Percentiles rank a stretch among this genome's conserved stretches.
These are phyloP conservation scores for Colletotrichum brevisporum DNA, from an alignment of 2,329 filamentous ascomycete genomes.

Conservation along the genomic window DNA sequence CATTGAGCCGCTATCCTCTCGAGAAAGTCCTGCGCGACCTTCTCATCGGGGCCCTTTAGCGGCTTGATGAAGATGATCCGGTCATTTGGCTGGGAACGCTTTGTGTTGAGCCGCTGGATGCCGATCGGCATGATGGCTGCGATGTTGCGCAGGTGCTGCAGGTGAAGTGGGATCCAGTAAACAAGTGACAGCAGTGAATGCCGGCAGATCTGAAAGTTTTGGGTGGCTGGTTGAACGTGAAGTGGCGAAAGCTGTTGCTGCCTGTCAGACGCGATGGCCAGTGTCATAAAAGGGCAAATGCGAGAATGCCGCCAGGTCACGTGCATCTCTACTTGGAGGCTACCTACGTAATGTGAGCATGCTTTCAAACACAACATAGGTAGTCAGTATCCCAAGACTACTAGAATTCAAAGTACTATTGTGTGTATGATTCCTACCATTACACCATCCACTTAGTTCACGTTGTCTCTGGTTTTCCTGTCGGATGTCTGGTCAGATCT, in stretches of 20 bases:
- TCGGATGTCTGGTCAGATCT: too few relatives aligned
- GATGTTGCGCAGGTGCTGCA: neutral
- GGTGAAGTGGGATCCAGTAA: neutral
- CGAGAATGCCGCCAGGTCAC: constrained; percentile 30
- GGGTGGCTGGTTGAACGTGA: too few relatives aligned
- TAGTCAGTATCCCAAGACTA: too few relatives aligned
- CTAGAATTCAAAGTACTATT: too few relatives aligned
- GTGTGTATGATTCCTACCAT: too few relatives aligned
- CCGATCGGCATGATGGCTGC: constrained; percentile 78
- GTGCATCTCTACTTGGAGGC: constrained; percentile 5
- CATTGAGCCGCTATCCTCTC: constrained; percentile 87
- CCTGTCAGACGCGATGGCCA: constrained; percentile 3
- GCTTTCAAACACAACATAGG: too few relatives aligned
- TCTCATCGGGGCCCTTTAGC: constrained; percentile 74
- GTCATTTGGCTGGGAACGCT: constrained; percentile 79
- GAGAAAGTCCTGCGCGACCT: constrained; percentile 77
- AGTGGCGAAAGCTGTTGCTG: neutral
- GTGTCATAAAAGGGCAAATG: constrained; percentile 18
- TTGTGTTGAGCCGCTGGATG: constrained; percentile 84
- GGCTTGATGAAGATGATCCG: constrained; percentile 90
- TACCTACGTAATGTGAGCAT: too few relatives aligned
- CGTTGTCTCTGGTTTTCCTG: too few relatives aligned
- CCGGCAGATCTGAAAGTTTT: neutral
- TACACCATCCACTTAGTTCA: too few relatives aligned
- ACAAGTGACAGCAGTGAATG: neutral